Percentiles rank a stretch among this genome's conserved stretches.
phyloP scores from a whole-genome alignment of 1,284 basidiomycete species.

The Mycena sp. region DNA sequence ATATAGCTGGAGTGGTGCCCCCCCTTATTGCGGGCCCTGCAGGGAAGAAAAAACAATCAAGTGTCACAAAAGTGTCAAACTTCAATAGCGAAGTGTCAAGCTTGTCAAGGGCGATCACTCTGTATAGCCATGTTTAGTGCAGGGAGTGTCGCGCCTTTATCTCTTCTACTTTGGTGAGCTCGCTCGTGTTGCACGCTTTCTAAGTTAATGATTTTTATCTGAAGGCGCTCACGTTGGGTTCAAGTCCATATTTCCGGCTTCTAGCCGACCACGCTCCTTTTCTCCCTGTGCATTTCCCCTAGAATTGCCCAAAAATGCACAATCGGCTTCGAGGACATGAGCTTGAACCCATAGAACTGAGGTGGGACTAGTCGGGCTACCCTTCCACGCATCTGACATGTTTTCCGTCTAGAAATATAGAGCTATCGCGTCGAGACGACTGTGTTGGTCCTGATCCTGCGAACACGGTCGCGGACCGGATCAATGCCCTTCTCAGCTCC shows the following conservation, averaged over 20 bases:
- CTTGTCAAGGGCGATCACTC: too few relatives aligned
- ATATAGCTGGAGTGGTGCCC: too few relatives aligned
- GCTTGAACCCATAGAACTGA: neutral
- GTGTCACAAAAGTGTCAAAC: too few relatives aligned
- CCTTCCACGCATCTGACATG: neutral
- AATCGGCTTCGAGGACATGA: neutral
- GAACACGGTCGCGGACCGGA: constrained; percentile 71
- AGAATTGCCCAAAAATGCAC: neutral
- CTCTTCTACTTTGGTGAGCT: too few relatives aligned
- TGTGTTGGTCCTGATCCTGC: constrained; percentile 61
- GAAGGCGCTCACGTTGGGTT: too few relatives aligned
- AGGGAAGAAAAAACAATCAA: too few relatives aligned
- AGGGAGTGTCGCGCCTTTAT: too few relatives aligned
- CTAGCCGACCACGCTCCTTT: constrained; percentile 8
- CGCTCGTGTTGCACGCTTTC: too few relatives aligned
- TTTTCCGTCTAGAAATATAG: neutral
- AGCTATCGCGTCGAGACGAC: constrained; percentile 17
- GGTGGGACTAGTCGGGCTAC: neutral
- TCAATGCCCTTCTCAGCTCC: constrained; percentile 72
- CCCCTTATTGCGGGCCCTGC: too few relatives aligned
- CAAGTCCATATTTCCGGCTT: neutral
- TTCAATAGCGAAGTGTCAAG: too few relatives aligned
- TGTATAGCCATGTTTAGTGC: too few relatives aligned
- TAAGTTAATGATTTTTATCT: too few relatives aligned
- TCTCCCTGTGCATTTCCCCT: neutral